Evolutionary conservation across 2,329 filamentous ascomycete species (phyloP), one percentile per base, ranked within the genome.

Genomic region (Colletotrichum siamense): DNA sequence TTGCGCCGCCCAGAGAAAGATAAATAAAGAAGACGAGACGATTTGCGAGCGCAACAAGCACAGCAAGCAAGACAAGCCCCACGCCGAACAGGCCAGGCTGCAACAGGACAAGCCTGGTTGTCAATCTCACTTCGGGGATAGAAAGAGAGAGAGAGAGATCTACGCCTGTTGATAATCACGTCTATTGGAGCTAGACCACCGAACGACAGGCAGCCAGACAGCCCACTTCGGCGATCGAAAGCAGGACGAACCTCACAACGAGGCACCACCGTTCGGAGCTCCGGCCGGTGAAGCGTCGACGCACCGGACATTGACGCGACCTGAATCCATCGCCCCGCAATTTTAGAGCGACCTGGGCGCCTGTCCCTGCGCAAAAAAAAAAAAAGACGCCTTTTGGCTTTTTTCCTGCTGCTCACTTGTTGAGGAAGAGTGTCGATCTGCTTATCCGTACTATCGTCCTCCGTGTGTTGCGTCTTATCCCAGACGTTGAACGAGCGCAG

Each of bases 251-350:
- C 16, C 36, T 44, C 36, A 44, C 16, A 44, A 44, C 34, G 34
- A 44, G 36, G 36, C 13, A 28, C 28, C 28, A 62, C 28, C 26
- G 18, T 62, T 73, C 73, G 73, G 73, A 76, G 63, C 32, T 76
- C 73, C 73, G 73, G 69, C 73, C 73, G 69, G 63, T 75, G 59
- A 32, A 26, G 52, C 22, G 52, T 28, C 59, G 26, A 62, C 39
- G 18, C 39, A 49, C 39, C 39, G 39, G 39, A 49, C 39, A 49
- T 49, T 49, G 67, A 71, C 22, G 44, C 62, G n/a, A 71, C 36
- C 36, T 44, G 36, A 24, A 55, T 73, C 63, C 69, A 34, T 63
- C 55, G 69, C 63, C 73, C 73, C 73, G 44, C 62, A 36, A 32
- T 34, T 68, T 39, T 24, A 28, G 52, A 62, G 57, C 68, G 72